phyloP scores from a whole-genome alignment of 768 basidiomycete species.

The Lyophyllum semitale region DNA sequence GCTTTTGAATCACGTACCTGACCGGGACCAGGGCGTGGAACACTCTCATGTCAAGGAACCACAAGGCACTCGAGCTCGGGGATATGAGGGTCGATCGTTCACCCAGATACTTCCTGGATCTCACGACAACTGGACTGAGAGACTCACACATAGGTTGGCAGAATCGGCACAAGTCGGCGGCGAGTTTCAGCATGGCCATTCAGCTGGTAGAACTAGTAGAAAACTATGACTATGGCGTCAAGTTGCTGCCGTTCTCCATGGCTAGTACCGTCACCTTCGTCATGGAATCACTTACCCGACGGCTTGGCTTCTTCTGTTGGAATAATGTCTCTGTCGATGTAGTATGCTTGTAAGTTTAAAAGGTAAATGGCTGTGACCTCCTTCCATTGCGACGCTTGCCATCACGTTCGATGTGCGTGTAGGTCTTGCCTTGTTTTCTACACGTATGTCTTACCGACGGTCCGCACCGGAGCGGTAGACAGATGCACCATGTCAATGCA shows the following conservation, averaged over 20 bases:
- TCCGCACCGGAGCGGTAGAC: neutral
- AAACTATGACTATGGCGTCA: neutral
- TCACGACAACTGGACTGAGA: neutral
- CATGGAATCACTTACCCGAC: neutral
- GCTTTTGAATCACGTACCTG: neutral
- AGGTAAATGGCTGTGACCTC: neutral
- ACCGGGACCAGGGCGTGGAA: neutral
- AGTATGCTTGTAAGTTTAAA: neutral
- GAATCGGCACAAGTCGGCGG: neutral
- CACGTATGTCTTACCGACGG: neutral
- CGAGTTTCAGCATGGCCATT: neutral
- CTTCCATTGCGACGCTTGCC: neutral
- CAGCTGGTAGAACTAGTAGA: too few species aligned
- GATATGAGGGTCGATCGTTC: neutral
- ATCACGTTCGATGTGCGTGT: neutral
- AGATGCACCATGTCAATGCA: neutral
- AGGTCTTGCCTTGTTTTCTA: neutral
- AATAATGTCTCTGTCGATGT: neutral
- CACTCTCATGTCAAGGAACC: slow-evolving; percentile 5
- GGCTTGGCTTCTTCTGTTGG: neutral
- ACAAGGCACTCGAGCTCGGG: neutral
- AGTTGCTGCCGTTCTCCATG: neutral
- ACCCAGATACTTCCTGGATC: neutral
- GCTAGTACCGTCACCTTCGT: neutral
- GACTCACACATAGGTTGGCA: neutral